phyloP scores from a whole-genome alignment of 2,329 filamentous ascomycete species.

The Colletotrichum sansevieriae region DNA sequence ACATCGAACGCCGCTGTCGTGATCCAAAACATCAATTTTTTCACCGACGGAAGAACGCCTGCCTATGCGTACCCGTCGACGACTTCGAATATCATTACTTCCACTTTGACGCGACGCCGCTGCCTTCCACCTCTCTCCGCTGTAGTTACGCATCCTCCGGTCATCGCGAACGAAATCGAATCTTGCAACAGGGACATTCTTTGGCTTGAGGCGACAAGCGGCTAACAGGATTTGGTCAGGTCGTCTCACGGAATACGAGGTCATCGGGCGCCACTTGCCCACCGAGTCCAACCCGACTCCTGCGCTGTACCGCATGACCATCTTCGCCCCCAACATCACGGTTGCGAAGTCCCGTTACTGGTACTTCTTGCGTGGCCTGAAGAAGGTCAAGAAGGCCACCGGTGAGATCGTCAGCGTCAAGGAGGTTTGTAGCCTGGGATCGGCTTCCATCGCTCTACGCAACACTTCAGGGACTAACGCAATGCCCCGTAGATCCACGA shows the following conservation, averaged over 20 bases:
- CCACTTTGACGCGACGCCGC: neutral
- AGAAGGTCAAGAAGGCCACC: constrained; percentile 99
- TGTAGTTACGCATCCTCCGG: neutral
- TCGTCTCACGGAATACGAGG: constrained; percentile 99
- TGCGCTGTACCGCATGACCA: constrained; percentile 99
- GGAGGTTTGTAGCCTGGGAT: constrained; percentile 73
- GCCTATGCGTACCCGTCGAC: neutral
- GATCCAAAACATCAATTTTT: neutral
- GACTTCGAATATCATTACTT: neutral
- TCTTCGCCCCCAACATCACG: constrained; percentile 97
- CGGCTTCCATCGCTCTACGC: neutral
- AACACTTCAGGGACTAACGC: neutral
- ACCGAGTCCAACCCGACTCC: constrained; percentile 96
- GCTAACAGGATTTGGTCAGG: constrained; percentile 68
- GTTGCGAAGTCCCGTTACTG: constrained; percentile 99
- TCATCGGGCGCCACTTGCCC: constrained; percentile 99
- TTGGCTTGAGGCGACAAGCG: constrained; percentile 12
- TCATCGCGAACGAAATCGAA: constrained; percentile 9
- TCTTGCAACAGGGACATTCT: neutral
- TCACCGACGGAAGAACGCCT: neutral
- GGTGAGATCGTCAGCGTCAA: constrained; percentile 99
- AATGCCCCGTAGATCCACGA: constrained; percentile 77
- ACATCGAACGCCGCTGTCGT: too few relatives aligned
- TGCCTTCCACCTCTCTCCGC: neutral
- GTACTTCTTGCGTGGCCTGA: constrained; percentile 99